A percentile compares a stretch with the other conserved stretches of the same genome.
phyloP scores from a whole-genome alignment of 2,329 filamentous ascomycete genomes.

The Cadophora malorum region DNA sequence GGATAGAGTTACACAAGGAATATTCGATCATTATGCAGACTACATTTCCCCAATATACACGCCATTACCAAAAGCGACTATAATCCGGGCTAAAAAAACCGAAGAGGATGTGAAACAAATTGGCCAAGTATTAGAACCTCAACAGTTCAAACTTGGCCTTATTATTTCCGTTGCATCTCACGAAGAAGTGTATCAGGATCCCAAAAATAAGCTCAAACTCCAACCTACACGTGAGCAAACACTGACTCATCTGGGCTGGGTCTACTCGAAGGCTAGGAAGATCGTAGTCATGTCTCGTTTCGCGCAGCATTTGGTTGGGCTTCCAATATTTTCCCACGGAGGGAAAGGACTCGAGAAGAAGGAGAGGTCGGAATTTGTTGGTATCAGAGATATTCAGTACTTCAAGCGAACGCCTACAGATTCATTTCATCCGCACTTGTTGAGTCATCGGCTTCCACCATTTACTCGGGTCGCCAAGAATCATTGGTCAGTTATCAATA shows the following conservation, averaged over 20 bases:
- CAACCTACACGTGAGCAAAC: constrained; percentile 5
- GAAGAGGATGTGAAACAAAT: neutral
- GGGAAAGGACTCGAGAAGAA: constrained; percentile 10
- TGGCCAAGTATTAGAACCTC: neutral
- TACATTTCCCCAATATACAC: neutral
- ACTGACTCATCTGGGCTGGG: constrained; percentile 7
- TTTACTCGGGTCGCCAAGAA: neutral
- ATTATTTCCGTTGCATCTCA: constrained; percentile 11
- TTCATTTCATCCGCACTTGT: neutral
- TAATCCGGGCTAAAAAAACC: neutral
- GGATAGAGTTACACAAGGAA: neutral
- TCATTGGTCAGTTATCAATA: constrained; percentile 4
- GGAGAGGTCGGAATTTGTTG: constrained; percentile 5
- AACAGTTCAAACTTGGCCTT: constrained; percentile 1
- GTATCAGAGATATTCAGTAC: constrained; percentile 4
- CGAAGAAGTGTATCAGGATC: constrained; percentile 1
- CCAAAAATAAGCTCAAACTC: neutral
- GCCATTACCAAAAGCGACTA: neutral
- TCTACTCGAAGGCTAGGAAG: constrained; percentile 9
- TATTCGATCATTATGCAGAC: neutral
- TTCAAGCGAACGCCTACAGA: neutral
- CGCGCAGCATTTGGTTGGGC: constrained; percentile 3
- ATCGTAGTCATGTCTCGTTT: constrained; percentile 7
- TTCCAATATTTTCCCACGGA: constrained; percentile 12
- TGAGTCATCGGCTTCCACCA: neutral